phyloP scores from a whole-genome alignment of 2,329 filamentous ascomycete genomes.

The Fusarium longipes region DNA sequence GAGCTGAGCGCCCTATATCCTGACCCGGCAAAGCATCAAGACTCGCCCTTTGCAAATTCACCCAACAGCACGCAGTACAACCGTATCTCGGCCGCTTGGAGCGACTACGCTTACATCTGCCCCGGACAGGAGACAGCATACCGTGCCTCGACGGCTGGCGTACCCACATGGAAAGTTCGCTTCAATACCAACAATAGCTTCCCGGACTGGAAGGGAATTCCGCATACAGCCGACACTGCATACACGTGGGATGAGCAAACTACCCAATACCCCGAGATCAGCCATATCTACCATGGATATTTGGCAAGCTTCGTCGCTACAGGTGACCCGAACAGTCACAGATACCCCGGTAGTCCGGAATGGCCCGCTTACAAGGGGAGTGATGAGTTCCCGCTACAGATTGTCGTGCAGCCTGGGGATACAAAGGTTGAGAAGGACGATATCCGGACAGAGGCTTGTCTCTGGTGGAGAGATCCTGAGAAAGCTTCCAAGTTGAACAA shows the following conservation, averaged over 20 bases:
- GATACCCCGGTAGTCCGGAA: conserved; percentile 34
- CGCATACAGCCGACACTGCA: conserved; percentile 51
- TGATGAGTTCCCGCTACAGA: conserved; percentile 36
- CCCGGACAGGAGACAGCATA: conserved; percentile 58
- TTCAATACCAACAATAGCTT: conserved; percentile 53
- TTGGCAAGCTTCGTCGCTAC: conserved; percentile 52
- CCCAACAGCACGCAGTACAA: conserved; percentile 59
- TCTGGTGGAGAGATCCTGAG: conserved; percentile 52
- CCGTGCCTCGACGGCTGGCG: conserved; percentile 48
- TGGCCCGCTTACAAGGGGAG: conserved; percentile 34
- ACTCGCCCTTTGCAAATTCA: conserved; percentile 52
- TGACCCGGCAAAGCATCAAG: conserved; percentile 48
- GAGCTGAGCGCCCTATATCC: conserved; percentile 50
- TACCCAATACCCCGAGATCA: conserved; percentile 52
- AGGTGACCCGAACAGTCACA: conserved; percentile 50
- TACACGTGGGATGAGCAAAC: conserved; percentile 54
- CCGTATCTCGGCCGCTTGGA: conserved; percentile 57
- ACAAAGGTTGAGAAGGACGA: conserved; percentile 50
- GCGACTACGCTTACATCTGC: conserved; percentile 59
- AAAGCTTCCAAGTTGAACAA: conserved; percentile 52
- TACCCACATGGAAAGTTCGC: conserved; percentile 53
- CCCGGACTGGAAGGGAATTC: conserved; percentile 53
- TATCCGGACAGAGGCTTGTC: conserved; percentile 49
- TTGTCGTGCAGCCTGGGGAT: conserved; percentile 49
- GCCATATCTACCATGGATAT: conserved; percentile 52